Evolutionary conservation across 192 early-diverging fungal species (phyloP), one percentile per base, ranked within the genome.

Genomic region (Dissophora globulifera): DNA sequence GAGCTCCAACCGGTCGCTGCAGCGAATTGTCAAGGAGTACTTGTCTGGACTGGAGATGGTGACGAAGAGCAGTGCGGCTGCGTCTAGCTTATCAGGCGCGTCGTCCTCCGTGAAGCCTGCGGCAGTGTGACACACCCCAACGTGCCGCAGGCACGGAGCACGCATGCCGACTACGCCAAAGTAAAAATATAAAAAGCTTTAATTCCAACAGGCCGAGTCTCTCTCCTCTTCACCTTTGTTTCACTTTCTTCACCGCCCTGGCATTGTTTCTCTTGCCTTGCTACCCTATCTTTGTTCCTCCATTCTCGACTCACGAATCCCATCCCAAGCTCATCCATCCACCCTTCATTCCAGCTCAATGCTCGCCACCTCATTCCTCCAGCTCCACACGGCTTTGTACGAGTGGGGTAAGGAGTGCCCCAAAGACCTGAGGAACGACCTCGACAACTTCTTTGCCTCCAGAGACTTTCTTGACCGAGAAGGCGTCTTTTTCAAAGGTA

Each of bases 1-100:
- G 23, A 85, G 91, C 41, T 79, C 84, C 22, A 93, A 93, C 63
- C 81, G 91, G 45, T 65, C 83, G 8, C 65, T 91, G 51, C 91
- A 93, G 51, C 54, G 85, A 20, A 67, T 87, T 23, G 81, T 89
- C 8, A 80, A 81, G 17, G 89, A 91, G 58, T 91, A 89, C 43
- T 25, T 62, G 32, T 35, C 63, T 15, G 72, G 72, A 6, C 27
- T 76, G 30, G 72, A 76, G 50, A 55, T 62, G 63, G 63, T 76
- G 29, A 33, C 31, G 2, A 57, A 25, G 17, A 15, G 3, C 2
- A 38, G 19, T 13, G 19, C 29, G 32, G 26, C 22, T 31, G 45
- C 25, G 11, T n/a, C n/a, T n/a, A 38, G 35, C 13, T 9, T 13
- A 6, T 38, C 35, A 38, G 35, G 7, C 35, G 13, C 35, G 13